Evolutionary conservation across 768 basidiomycete genomes (phyloP), one percentile per base, ranked within the genome.

Genomic region (Lentinula edodes): DNA sequence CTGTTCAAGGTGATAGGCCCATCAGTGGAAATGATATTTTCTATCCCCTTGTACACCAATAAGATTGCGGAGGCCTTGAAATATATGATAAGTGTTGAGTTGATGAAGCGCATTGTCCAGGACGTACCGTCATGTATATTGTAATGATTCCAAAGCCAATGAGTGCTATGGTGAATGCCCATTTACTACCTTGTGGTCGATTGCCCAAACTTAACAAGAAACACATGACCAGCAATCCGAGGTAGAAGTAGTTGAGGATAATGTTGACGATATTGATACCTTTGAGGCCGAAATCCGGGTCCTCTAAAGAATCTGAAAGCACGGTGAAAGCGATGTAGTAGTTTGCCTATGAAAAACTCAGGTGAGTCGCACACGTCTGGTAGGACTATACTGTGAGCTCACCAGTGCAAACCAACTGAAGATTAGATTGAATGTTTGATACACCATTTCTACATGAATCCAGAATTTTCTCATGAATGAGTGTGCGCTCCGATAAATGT

Each of bases 381-480:
- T 8, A 28, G 3, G 2, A 38, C 43, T 58, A 62, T 39, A 61
- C 28, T 34, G 2, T 35, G 6, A 23, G 71, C 86, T 52, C 68
- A 91, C 89, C 61, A 95, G 75, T 12, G 89, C 80, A 65, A 95
- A 94, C 92, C 93, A 96, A 15, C 93, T 88, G 72, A 97, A 98
- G 65, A 98, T 82, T 61, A 97, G 73, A 72, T 95, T 97, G 74
- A 93, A 92, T 1, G 85, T 66, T 70, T 96, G 93, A 71, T 98
- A 98, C 15, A 98, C 18, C 79, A 95, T 85, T 76, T 98, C 95
- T 60, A 98, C 80, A 64, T 98, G 96, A 42, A 98, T 90, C 91
- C 92, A 96, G 71, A 91, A 85, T 75, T 98, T 98, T 68, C 93
- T 81, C 42, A 88, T 35, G 70, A 94, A 83, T 0, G 82, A 74